Evolutionary conservation across 495 filamentous ascomycete species (phyloP), one percentile per base, ranked within the genome.

Genomic region (Penicillium simplicissimum): DNA sequence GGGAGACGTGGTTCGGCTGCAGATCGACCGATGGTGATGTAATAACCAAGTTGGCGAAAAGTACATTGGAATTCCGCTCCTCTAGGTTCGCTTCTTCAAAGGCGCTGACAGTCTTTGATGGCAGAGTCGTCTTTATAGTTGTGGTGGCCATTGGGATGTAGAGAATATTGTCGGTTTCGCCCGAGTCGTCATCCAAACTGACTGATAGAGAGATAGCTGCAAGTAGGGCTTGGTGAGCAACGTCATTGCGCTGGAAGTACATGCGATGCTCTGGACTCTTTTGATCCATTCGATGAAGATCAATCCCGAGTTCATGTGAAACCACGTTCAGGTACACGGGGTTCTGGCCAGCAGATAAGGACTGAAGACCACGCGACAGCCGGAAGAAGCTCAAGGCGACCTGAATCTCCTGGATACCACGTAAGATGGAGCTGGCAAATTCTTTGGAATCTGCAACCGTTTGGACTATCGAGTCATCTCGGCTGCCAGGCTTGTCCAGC

Each of bases 121-220:
- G 96, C 7, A 99, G 75, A 6, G 95, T 99, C 0, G 95, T 98
- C 62, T 92, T 91, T 34, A 96, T 86, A 0, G 95, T 99, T 21
- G 92, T 96, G 6, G 95, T 99, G 28, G 94, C 90, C 96, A 99
- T 99, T 0, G 95, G 95, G 33, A 99, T 87, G 72, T 98, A 98
- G 15, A 96, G 79, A 56, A 99, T 84, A 62, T 92, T 87, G 70
- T 97, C 91, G 0, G 89, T 87, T 71, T 91, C 91, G 10, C 89
- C 90, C 15, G 87, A 83, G 28, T 91, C 91, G 74, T 97, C 91
- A 67, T 96, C 93, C 47, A 99, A 79, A 59, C 92, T 95, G 58
- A 97, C 82, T 2, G 93, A 93, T 37, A 98, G 88, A 6, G 95
- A 96, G 21, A 97, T 88, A 6, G 92, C 95, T 17, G 95, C 93